Base-by-base conservation (phyloP, 352 stramenopile genomes). In the Blastocystis sp. region DNA sequence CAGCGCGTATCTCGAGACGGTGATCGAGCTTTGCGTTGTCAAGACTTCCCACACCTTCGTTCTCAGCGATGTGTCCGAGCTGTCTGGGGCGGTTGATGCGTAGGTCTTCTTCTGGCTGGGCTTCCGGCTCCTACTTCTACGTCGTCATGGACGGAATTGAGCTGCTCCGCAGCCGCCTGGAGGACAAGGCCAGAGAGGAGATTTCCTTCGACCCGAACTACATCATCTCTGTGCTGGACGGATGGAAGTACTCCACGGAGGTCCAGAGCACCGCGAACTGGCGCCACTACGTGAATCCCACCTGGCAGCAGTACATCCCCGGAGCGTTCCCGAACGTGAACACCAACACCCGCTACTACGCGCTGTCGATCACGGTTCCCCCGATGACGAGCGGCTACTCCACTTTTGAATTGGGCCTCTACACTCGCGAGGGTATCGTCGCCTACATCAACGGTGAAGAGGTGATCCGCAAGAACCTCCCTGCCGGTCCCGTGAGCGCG, bases 381-480 rank as follows among this genome's bases (percentile, higher is more conserved):
- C 67, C 78, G 2, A 74, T 79, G 64, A 62, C 14, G 62, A 10
- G 23, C 21, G 67, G 78, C 48, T 88, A 79, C 56, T 41, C 62
- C n/a, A 53, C 34, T 41, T 76, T 88, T 28, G 78, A 88, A 53
- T 71, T 76, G 34, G 78, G 61, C 60, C 23, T 88, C 11, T 88
- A 67, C 40, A 60, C 40, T 19, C 64, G 67, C 40, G 78, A 88
- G 28, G 78, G 78, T 59, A 61, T 88, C 2, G 65, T 79, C 11
- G 48, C 11, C 23, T 88, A 88, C 60, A 70, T 88, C 67, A 88
- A 88, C 60, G 78, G 78, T 34, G 43, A 77, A 17, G 78, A 88
- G 23, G 78, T 88, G 52, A 45, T 65, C 9, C 78, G 78, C 67
- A 76, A 79, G 64, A 88, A 88, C 67, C 64, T 88, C 2, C 78